phyloP scores from a whole-genome alignment of 78 protist genomes.

The Emiliania huxleyi region DNA sequence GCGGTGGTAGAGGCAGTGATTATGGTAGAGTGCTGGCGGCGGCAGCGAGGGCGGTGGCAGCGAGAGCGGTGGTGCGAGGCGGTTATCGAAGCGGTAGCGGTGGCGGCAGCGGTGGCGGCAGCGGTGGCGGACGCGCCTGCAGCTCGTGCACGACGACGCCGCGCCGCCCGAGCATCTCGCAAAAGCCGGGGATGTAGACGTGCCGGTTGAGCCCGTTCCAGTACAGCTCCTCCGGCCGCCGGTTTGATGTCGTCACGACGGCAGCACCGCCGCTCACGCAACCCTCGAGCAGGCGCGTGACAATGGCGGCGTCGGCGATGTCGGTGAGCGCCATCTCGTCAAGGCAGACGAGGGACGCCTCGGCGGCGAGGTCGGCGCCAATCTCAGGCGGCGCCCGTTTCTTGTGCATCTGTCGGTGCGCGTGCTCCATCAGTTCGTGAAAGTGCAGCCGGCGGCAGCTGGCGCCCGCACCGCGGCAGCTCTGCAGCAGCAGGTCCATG shows the following conservation, averaged over 20 bases:
- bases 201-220: not conserved
- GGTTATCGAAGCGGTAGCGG: too few relatives aligned
- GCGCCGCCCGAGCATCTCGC: too few relatives aligned
- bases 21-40: too few relatives aligned
- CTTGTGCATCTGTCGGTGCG: not conserved
- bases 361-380: not conserved
- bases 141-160: too few relatives aligned
- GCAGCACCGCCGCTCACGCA: not conserved
- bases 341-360: too few relatives aligned
- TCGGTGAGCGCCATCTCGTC: not conserved
- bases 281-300: not conserved
- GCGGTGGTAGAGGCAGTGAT: too few relatives aligned
- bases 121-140: too few relatives aligned
- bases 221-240: not conserved
- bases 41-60: too few relatives aligned
- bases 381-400: not conserved
- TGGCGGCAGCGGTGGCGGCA: too few relatives aligned
- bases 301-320: not conserved
- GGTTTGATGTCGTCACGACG: not conserved
- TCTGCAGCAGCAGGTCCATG: not conserved
- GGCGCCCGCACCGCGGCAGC: not conserved
- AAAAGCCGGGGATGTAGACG: too few relatives aligned
- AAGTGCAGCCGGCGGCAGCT: not conserved
- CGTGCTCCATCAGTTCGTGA: not conserved
- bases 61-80: too few relatives aligned